phyloP scores from a whole-genome alignment of 345 rosid genomes.

The Capsella bursapastoris region DNA sequence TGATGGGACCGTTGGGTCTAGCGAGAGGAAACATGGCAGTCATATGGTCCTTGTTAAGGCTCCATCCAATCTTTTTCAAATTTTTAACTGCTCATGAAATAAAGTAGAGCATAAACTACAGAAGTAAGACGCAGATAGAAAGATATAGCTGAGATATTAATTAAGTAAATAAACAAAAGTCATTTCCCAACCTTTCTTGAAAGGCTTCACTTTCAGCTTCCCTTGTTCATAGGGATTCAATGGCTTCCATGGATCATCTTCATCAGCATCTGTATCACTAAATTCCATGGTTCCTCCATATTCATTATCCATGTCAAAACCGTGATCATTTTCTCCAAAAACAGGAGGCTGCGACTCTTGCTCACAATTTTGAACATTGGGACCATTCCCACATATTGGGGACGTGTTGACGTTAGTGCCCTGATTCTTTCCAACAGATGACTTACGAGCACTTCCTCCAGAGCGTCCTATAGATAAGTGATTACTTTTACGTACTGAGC shows the following conservation, averaged over 20 bases:
- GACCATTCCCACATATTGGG: slow-evolving; percentile 46
- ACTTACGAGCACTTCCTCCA: slow-evolving; percentile 64
- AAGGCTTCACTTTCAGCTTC: slow-evolving; percentile 84
- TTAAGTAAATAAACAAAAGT: slow-evolving; percentile 17
- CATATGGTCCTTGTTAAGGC: slow-evolving; percentile 45
- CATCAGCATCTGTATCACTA: slow-evolving; percentile 66
- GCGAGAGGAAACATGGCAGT: slow-evolving; percentile 80
- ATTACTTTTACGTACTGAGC: slow-evolving; percentile 58
- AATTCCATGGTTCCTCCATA: slow-evolving; percentile 55
- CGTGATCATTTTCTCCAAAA: slow-evolving; percentile 50
- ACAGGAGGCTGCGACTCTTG: slow-evolving; percentile 40
- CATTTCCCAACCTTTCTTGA: slow-evolving; percentile 65
- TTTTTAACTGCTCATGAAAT: slow-evolving; percentile 63
- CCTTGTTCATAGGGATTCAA: slow-evolving; percentile 94
- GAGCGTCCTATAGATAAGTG: slow-evolving; percentile 63
- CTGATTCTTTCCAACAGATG: slow-evolving; percentile 62
- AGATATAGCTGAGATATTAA: slow-evolving; percentile 17
- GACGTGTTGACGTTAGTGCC: slow-evolving; percentile 52
- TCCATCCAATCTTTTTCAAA: slow-evolving; percentile 52
- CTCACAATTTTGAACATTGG: slow-evolving; percentile 48
- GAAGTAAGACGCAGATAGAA: slow-evolving; percentile 30
- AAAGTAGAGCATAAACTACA: slow-evolving; percentile 12
- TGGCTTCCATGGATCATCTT: slow-evolving; percentile 93
- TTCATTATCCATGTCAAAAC: slow-evolving; percentile 57
- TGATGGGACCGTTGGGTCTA: slow-evolving; percentile 65